A percentile compares a stretch with the other conserved stretches of the same genome.
Evolutionary conservation across 2,329 filamentous ascomycete species (phyloP).

Genomic region (Xylariales sp.): DNA sequence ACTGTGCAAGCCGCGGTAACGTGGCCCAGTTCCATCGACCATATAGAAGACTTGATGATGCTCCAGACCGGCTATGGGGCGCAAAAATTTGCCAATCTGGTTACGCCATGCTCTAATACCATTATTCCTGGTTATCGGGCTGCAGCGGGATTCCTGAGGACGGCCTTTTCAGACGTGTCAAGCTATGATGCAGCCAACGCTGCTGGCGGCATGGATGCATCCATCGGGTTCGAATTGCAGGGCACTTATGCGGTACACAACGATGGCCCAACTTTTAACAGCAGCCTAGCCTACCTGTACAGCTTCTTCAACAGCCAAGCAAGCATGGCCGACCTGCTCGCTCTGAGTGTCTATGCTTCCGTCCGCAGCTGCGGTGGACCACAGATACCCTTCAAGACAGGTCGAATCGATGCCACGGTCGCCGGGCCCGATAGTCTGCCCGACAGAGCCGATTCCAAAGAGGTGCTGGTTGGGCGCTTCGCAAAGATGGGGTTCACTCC

Average conservation of each 20-base stretch:
- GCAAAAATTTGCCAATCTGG: no score
- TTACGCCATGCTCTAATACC: no score
- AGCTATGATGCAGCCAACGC: slow-evolving; percentile 44
- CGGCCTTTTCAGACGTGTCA: slow-evolving; percentile 59
- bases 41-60: no score
- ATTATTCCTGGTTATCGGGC: no score
- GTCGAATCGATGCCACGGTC: slow-evolving; percentile 48
- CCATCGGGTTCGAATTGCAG: slow-evolving; percentile 54
- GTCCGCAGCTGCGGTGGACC: slow-evolving; percentile 57
- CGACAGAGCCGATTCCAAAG: slow-evolving; percentile 49
- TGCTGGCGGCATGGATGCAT: slow-evolving; percentile 54
- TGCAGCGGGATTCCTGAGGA: slow-evolving; percentile 59
- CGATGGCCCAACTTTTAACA: slow-evolving; percentile 48
- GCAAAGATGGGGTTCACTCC: slow-evolving; percentile 51
- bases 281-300: slow-evolving; percentile 49
- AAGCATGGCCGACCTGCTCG: slow-evolving; percentile 53
- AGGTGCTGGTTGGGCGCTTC: slow-evolving; percentile 51
- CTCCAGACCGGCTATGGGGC: no score
- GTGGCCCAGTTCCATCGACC: no score
- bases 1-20: no score
- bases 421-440: slow-evolving; percentile 48
- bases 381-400: slow-evolving; percentile 45
- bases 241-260: slow-evolving; percentile 56
- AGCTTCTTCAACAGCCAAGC: slow-evolving; percentile 47
- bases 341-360: slow-evolving; percentile 53